phyloP scores from a whole-genome alignment of 2,329 filamentous ascomycete genomes.

The Mycocentrospora acerina region DNA sequence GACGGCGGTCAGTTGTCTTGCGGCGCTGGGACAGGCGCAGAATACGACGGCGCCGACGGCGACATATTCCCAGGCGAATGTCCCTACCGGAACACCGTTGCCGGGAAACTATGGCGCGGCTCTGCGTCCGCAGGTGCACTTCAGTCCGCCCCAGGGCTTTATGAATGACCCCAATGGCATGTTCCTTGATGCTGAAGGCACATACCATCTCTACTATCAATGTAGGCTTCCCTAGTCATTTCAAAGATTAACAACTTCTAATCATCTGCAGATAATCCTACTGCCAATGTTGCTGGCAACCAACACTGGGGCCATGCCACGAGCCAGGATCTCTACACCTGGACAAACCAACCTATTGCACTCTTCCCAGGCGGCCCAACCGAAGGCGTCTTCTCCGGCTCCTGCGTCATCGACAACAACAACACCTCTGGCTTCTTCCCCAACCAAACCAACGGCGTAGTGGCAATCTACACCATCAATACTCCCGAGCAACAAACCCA shows the following conservation, averaged over 20 bases:
- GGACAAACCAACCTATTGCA: slow-evolving; percentile 65
- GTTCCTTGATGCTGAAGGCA: slow-evolving; percentile 58
- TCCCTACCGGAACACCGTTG: slow-evolving; percentile 38
- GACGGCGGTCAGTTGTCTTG: too few species aligned
- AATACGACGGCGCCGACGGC: slow-evolving; percentile 8
- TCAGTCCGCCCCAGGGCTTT: slow-evolving; percentile 52
- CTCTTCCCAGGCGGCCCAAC: slow-evolving; percentile 59
- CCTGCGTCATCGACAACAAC: slow-evolving; percentile 60
- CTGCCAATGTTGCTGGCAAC: slow-evolving; percentile 54
- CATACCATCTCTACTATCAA: slow-evolving; percentile 68
- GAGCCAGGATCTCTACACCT: slow-evolving; percentile 62
- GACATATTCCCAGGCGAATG: slow-evolving; percentile 26
- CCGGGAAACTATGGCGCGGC: slow-evolving; percentile 44
- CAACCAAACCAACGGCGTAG: slow-evolving; percentile 60
- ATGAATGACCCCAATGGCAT: slow-evolving; percentile 68
- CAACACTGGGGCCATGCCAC: slow-evolving; percentile 70
- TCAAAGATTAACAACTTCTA: background rate
- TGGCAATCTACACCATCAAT: slow-evolving; percentile 60
- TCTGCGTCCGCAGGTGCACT: slow-evolving; percentile 58
- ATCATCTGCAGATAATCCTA: slow-evolving; percentile 51
- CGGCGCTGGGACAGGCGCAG: too few species aligned
- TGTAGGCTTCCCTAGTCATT: slow-evolving; percentile 38
- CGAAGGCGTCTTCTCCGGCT: slow-evolving; percentile 56
- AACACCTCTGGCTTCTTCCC: slow-evolving; percentile 69
- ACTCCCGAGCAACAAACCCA: slow-evolving; percentile 54